phyloP scores from a whole-genome alignment of 208 protist species.

The Leishmania amazonensis region DNA sequence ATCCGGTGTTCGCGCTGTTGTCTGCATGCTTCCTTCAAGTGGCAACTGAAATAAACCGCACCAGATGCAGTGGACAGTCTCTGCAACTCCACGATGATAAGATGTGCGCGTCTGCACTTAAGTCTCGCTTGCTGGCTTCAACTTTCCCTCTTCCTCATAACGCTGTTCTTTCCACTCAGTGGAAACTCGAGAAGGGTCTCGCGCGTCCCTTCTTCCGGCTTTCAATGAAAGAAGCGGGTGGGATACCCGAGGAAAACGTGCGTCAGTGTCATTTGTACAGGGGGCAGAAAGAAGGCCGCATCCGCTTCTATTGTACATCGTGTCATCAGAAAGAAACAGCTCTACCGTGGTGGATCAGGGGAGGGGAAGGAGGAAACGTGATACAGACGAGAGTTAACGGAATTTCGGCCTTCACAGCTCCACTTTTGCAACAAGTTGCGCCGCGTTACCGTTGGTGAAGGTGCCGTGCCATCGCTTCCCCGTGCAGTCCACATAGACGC shows the following conservation, averaged over 20 bases:
- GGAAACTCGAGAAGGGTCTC: background rate
- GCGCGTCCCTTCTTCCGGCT: background rate
- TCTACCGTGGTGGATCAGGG: background rate
- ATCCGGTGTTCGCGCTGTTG: background rate
- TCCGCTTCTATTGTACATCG: background rate
- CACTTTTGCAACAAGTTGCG: conserved; percentile 57
- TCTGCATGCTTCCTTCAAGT: background rate
- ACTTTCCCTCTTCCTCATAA: background rate
- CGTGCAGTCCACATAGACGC: conserved; percentile 70
- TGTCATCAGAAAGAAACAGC: background rate
- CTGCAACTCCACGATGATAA: background rate
- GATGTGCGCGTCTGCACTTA: background rate
- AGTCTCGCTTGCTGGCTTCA: background rate
- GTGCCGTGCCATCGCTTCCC: conserved; percentile 80
- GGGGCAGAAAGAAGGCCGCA: background rate
- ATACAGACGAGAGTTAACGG: background rate
- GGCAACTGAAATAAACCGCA: background rate
- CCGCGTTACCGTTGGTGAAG: conserved; percentile 61
- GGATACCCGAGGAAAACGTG: background rate
- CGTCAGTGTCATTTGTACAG: background rate
- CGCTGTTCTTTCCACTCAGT: background rate
- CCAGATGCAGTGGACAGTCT: background rate
- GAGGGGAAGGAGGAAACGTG: background rate
- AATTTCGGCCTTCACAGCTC: conserved; percentile 27
- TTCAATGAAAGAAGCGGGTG: background rate